These are phyloP conservation scores for Cucumis variabilis DNA, from an alignment of 331 rosid genomes.

Conservation along the genomic window DNA sequence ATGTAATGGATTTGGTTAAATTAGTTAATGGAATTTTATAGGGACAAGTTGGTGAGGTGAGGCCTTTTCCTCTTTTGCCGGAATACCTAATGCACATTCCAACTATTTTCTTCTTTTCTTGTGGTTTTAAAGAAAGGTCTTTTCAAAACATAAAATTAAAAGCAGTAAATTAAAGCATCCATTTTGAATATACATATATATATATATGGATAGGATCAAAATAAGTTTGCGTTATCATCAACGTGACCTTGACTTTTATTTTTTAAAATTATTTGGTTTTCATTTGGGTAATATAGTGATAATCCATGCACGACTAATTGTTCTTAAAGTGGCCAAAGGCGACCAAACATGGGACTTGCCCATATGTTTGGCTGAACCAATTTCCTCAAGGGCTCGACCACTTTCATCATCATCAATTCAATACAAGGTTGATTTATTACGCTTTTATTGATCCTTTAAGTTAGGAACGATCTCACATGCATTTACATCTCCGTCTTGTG, in stretches of 20 bases:
- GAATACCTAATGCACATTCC: conserved; percentile 7
- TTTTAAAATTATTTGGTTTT: background rate
- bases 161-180: background rate
- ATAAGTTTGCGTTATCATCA: conserved; percentile 8
- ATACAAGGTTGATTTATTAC: too few relatives aligned
- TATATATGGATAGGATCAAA: conserved; percentile 13
- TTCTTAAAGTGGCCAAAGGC: too few relatives aligned
- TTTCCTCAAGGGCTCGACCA: too few relatives aligned
- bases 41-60: conserved; percentile 11
- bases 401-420: too few relatives aligned
- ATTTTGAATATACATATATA: background rate
- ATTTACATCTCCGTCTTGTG: too few relatives aligned
- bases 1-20: background rate
- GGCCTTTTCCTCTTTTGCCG: background rate
- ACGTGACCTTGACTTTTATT: conserved; percentile 13
- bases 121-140: too few relatives aligned
- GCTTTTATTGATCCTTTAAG: too few relatives aligned
- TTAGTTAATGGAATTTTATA: background rate
- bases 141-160: background rate
- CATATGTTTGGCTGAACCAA: too few relatives aligned
- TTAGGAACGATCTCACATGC: too few relatives aligned
- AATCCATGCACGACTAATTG: too few relatives aligned
- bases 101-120: background rate
- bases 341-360: too few relatives aligned
- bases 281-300: too few relatives aligned